Percentiles rank a stretch among this genome's conserved stretches.
Conservation (phyloP, 2,329 filamentous ascomycete species). For the Scedosporium aurantiacum region DNA sequence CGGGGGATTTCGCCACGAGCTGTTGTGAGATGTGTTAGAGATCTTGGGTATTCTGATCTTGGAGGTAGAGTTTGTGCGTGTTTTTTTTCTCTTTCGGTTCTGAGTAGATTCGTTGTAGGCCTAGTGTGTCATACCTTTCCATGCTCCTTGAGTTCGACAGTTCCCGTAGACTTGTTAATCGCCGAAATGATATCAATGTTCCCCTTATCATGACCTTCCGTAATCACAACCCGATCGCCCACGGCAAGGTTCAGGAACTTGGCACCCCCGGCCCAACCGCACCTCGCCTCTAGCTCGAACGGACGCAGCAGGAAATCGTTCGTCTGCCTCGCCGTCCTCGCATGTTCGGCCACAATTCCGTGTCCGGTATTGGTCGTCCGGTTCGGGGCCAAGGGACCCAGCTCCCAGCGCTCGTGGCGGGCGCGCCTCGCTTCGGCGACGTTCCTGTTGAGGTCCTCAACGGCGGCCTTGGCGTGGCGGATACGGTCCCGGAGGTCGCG, state of each 20-base stretch:
- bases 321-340: constrained; percentile 11
- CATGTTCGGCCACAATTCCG: constrained; percentile 33
- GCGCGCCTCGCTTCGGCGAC: constrained; percentile 32
- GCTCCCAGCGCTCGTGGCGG: constrained; percentile 64
- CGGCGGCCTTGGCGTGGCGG: constrained; percentile 15
- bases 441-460: constrained; percentile 22
- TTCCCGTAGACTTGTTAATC: constrained; percentile 43
- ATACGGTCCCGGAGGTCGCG: constrained; percentile 19
- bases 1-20: constrained; percentile 22
- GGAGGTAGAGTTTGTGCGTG: background rate
- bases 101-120: no score
- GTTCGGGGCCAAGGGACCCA: constrained; percentile 69
- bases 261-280: constrained; percentile 43
- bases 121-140: constrained; percentile 50
- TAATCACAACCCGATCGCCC: constrained; percentile 72
- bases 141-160: constrained; percentile 49
- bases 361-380: constrained; percentile 56
- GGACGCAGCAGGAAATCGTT: constrained; percentile 18
- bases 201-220: constrained; percentile 68
- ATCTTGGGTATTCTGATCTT: background rate
- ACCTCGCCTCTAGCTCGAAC: constrained; percentile 29
- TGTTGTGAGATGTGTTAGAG: constrained; percentile 10
- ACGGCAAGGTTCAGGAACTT: constrained; percentile 50
- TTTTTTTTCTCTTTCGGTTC: no score
- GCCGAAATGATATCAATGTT: constrained; percentile 64